Conservation (phyloP, 371 early-diverging fungal genomes). For the Parasitella parasitica region DNA sequence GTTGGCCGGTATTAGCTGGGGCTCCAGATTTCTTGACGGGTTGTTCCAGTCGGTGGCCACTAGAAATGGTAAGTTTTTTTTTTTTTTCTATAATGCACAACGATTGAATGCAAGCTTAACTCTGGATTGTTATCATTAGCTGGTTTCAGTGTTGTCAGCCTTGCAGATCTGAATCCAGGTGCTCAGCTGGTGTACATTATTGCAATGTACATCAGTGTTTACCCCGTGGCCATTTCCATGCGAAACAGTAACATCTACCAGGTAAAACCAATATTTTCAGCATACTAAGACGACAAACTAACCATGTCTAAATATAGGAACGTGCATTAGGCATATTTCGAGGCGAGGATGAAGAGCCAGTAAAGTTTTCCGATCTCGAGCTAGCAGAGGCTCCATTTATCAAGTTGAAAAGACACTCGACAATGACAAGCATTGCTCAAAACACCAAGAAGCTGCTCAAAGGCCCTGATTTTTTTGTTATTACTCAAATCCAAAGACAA, state of each 20-base stretch:
- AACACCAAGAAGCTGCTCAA: conserved; percentile 29
- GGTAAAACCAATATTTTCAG: conserved; percentile 14
- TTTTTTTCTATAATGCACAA: too few species aligned
- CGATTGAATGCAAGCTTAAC: not conserved
- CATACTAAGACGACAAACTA: not conserved
- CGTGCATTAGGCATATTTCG: conserved; percentile 49
- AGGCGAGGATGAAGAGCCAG: conserved; percentile 32
- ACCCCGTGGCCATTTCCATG: conserved; percentile 55
- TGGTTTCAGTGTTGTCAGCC: conserved; percentile 42
- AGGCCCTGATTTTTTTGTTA: conserved; percentile 44
- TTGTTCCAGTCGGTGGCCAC: conserved; percentile 51
- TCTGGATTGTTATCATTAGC: conserved; percentile 19
- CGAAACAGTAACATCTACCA: conserved; percentile 54
- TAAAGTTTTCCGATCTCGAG: conserved; percentile 28
- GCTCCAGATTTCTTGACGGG: conserved; percentile 45
- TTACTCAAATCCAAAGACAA: conserved; percentile 46
- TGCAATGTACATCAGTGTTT: conserved; percentile 57
- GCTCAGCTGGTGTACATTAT: conserved; percentile 46
- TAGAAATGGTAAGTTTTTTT: conserved; percentile 37
- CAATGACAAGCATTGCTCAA: conserved; percentile 43
- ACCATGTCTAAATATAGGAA: conserved; percentile 24
- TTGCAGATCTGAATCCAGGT: conserved; percentile 47
- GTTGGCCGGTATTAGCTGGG: conserved; percentile 36
- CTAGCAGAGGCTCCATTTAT: conserved; percentile 33
- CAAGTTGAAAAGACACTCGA: conserved; percentile 36